Conservation (phyloP, 2,329 filamentous ascomycete species). For the Colletotrichum sp. region DNA sequence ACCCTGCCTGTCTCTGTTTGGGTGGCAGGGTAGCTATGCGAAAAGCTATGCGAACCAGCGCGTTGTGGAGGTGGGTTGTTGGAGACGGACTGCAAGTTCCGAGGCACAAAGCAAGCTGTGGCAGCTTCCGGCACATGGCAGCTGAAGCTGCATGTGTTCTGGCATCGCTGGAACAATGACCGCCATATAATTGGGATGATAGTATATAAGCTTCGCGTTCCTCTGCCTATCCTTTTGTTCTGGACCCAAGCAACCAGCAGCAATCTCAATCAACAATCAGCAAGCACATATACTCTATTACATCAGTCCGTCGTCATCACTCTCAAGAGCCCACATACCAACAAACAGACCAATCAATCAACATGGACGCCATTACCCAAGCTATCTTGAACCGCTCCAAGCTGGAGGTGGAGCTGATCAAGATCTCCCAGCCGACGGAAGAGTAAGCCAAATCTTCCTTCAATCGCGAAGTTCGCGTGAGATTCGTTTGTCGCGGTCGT, state of each 20-base stretch:
- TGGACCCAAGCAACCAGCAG: not conserved
- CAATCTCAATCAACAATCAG: not conserved
- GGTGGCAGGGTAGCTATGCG: conserved; percentile 15
- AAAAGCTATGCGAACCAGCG: conserved; percentile 12
- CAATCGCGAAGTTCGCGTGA: too few species aligned
- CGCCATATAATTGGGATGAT: not conserved
- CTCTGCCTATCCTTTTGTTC: not conserved
- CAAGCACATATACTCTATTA: not conserved
- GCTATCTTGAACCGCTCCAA: conserved; percentile 30
- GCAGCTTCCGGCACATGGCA: conserved; percentile 8
- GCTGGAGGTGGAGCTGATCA: conserved; percentile 32
- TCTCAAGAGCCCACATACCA: not conserved
- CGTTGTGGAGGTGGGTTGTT: conserved; percentile 1
- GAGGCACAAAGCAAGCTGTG: conserved; percentile 9
- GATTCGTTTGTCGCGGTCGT: not conserved
- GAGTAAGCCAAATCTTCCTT: conserved; percentile 28
- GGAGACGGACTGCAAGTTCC: conserved; percentile 10
- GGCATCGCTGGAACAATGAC: not conserved
- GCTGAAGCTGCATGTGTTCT: conserved; percentile 18
- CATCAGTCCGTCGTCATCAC: conserved; percentile 6
- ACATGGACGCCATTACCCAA: conserved; percentile 32
- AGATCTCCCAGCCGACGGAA: conserved; percentile 32
- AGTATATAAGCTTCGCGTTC: conserved; percentile 6
- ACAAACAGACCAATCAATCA: not conserved
- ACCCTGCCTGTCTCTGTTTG: not conserved